Base-by-base conservation (phyloP, 2,329 filamentous ascomycete genomes). In the Talaromyces atroroseus region DNA sequence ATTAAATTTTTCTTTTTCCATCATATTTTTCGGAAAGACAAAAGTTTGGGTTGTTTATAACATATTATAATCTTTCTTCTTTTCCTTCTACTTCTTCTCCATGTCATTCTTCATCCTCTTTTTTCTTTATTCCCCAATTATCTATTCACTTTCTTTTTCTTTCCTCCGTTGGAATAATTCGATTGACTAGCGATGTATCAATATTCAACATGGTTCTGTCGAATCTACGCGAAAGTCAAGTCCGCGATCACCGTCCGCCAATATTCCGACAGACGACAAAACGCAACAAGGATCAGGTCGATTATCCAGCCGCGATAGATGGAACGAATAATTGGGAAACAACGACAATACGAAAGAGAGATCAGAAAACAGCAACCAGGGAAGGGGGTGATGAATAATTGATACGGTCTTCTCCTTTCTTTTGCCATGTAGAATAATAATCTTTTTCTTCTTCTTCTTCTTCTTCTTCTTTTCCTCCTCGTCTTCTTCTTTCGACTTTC, bases 11-110 rank as follows among this genome's bases (percentile, higher is more conserved):
- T 26, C 21, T 52, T 32, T n/a, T n/a, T n/a, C n/a, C n/a, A n/a
- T n/a, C n/a, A 8, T 51, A 26, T 36, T 42, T 56, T 52, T 56
- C 53, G 57, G 57, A 59, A 57, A 59, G 57, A 59, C 57, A 59
- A 59, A 59, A 59, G 57, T 59, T 59, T 58, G 56, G 56, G 53
- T 56, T 49, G 26, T 57, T 52, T 48, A 46, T 56, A 42, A 49
- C n/a, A 46, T 40, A 47, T 55, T 23, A 52, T 59, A 55, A 48
- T 55, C 26, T 32, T 49, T 38, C 20, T 32, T 23, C 20, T 44
- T 56, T 23, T 44, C 34, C 42, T 51, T 52, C 38, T 23, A 14
- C 36, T 44, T 46, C 20, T 49, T 51, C 48, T 45, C n/a, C 5
- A n/a, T n/a, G n/a, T 54, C 29, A 11, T 21, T 52, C n/a, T 44